A percentile compares a stretch with the other conserved stretches of the same genome.
phyloP scores from a whole-genome alignment of 1,284 basidiomycete genomes.

The Apiotrichum mycotoxinovorans region DNA sequence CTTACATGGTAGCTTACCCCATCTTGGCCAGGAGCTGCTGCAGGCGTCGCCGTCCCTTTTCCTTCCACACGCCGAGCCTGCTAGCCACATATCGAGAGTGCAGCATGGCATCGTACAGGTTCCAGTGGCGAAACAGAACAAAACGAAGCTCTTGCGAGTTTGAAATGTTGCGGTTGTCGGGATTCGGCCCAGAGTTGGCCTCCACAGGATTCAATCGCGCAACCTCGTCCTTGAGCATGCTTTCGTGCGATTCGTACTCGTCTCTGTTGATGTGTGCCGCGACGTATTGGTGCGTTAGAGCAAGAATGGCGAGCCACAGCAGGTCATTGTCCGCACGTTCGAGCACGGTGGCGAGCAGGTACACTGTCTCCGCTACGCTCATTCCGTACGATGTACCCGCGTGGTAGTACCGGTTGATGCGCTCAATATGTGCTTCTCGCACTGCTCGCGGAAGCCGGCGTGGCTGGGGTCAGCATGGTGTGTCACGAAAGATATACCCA shows the following conservation, averaged over 20 bases:
- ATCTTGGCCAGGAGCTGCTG: slow-evolving; percentile 95
- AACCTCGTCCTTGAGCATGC: slow-evolving; percentile 81
- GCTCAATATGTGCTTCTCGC: slow-evolving; percentile 60
- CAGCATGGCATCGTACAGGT: slow-evolving; percentile 93
- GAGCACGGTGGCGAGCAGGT: slow-evolving; percentile 80
- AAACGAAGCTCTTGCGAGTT: slow-evolving; percentile 85
- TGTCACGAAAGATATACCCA: slow-evolving; percentile 7
- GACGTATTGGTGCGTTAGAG: slow-evolving; percentile 88
- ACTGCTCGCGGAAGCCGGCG: slow-evolving; percentile 66
- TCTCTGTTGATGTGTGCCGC: slow-evolving; percentile 81
- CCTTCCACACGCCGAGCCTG: slow-evolving; percentile 94
- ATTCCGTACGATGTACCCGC: slow-evolving; percentile 84
- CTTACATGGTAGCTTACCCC: slow-evolving; percentile 63
- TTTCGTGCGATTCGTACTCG: slow-evolving; percentile 75
- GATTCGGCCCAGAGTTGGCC: slow-evolving; percentile 36
- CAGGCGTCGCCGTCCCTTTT: slow-evolving; percentile 80
- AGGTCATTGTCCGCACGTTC: slow-evolving; percentile 90
- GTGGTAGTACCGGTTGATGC: slow-evolving; percentile 76
- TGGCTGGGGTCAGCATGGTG: slow-evolving; percentile 25
- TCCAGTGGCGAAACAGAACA: slow-evolving; percentile 96
- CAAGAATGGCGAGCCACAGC: slow-evolving; percentile 92
- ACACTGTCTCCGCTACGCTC: slow-evolving; percentile 83
- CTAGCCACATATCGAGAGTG: slow-evolving; percentile 95
- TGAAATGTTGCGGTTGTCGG: slow-evolving; percentile 75
- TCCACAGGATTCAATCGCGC: slow-evolving; percentile 71